Evolutionary conservation across 305 asterid genomes (phyloP), one percentile per base, ranked within the genome.

Genomic region (Fraxinus xanthoxyloides): DNA sequence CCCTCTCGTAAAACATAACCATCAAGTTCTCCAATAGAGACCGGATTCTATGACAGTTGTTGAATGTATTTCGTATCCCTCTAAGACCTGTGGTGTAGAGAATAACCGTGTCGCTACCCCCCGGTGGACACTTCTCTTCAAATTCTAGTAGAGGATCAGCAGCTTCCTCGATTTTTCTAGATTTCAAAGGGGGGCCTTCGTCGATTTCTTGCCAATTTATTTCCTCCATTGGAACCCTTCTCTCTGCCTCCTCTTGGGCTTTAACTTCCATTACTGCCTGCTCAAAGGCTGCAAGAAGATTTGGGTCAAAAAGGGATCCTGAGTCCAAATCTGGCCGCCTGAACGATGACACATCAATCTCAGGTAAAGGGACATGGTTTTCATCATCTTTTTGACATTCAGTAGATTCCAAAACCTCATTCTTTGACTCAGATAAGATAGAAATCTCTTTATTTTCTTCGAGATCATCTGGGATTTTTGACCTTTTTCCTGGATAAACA

Each of bases 1-100:
- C 99, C 34, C 98, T 88, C 88, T 94, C 98, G 9, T 79, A 88
- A 86, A 92, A 96, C 86, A 85, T 8, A 51, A 96, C 73, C 77
- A 88, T 78, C 61, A 96, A 82, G 80, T 90, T 93, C 65, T 94
- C 93, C 30, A 97, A 79, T 13, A 97, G 79, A 40, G 91, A 91
- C 23, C 96, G 88, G 59, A 94, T 79, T 30, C 86, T 91, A 24
- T 88, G 88, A 81, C 99, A 97, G 69, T 92, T 93, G 82, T 97
- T 95, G 31, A 97, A 97, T 0, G 99, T 97, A 74, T 92, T 92
- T 8, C 98, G 87, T 21, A 97, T 88, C 84, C 98, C 98, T 85
- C 98, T 88, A 0, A 97, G 90, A 32, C 97, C 94, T 0, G 99
- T 97, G 8, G 98, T 92, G 93, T 97, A 97, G 2, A 97, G 89